Conservation (phyloP, 306 rosid genomes). For the Gastrolobium bilobum region DNA sequence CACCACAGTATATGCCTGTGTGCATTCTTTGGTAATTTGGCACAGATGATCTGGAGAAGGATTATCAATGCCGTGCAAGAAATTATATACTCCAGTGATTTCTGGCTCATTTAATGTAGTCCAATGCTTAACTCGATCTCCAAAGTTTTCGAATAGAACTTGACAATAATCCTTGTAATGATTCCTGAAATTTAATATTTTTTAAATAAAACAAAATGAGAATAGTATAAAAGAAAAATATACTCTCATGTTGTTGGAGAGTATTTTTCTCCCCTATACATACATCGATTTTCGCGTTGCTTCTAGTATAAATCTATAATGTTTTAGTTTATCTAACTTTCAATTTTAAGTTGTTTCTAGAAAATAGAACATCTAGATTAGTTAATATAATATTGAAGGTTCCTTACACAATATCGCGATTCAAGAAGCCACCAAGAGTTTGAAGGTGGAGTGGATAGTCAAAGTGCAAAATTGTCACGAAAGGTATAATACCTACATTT, state of each 20-base stretch:
- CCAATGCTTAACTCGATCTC: conserved; percentile 65
- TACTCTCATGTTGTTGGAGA: too few species aligned
- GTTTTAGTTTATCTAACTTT: not conserved
- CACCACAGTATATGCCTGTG: conserved; percentile 51
- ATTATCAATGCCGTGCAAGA: conserved; percentile 45
- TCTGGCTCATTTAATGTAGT: conserved; percentile 52
- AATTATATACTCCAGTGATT: conserved; percentile 39
- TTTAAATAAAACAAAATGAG: not conserved
- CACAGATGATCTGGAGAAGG: conserved; percentile 30
- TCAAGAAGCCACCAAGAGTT: conserved; percentile 23
- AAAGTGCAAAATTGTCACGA: conserved; percentile 43
- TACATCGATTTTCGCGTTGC: too few species aligned
- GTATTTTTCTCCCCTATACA: too few species aligned
- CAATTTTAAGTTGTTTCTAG: not conserved
- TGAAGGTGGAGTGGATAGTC: conserved; percentile 4
- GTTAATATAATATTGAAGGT: not conserved
- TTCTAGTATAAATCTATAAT: too few species aligned
- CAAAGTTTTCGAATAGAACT: conserved; percentile 44
- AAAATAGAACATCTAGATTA: not conserved
- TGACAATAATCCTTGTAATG: conserved; percentile 51
- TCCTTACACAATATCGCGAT: conserved; percentile 47
- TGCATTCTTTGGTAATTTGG: conserved; percentile 10
- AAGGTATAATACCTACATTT: conserved; percentile 40
- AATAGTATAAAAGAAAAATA: not conserved
- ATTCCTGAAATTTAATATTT: conserved; percentile 40